Evolutionary conservation across 371 early-diverging fungal genomes (phyloP).

Genomic region (Blyttiomyces sp.): DNA sequence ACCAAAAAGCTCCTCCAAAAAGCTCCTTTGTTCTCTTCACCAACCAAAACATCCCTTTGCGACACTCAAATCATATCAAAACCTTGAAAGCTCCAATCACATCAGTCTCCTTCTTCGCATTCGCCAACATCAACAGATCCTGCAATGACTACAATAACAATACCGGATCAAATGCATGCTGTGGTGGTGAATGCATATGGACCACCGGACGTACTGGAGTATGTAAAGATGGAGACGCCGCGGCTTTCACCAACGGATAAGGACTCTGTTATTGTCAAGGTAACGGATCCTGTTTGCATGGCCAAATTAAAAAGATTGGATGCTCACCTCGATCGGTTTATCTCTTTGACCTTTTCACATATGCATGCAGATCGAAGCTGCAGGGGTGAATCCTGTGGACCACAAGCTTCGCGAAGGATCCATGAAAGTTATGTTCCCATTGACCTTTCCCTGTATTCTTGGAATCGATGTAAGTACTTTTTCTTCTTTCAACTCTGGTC

Average conservation of each 20-base stretch:
- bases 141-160: too few relatives aligned
- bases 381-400: constrained; percentile 65
- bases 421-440: constrained; percentile 1
- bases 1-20: too few relatives aligned
- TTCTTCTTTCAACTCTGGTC: constrained; percentile 48
- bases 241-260: constrained; percentile 19
- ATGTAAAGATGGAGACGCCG: constrained; percentile 30
- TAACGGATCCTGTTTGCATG: too few relatives aligned
- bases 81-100: too few relatives aligned
- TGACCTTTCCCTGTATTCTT: constrained; percentile 27
- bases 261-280: constrained; percentile 49
- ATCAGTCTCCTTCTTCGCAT: too few relatives aligned
- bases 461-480: too few relatives aligned
- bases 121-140: too few relatives aligned
- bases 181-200: constrained; percentile 8
- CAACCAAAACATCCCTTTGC: too few relatives aligned
- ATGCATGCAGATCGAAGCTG: constrained; percentile 46
- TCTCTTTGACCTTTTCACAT: not conserved
- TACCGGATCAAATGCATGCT: not conserved
- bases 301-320: not conserved
- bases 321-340: not conserved
- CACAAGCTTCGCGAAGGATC: constrained; percentile 41
- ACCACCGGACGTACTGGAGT: constrained; percentile 29
- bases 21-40: too few relatives aligned
- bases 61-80: too few relatives aligned